Percentiles rank a stretch among this genome's conserved stretches.
phyloP scores from a whole-genome alignment of 78 protist genomes.

The Neovahlkampfia damariscottae region DNA sequence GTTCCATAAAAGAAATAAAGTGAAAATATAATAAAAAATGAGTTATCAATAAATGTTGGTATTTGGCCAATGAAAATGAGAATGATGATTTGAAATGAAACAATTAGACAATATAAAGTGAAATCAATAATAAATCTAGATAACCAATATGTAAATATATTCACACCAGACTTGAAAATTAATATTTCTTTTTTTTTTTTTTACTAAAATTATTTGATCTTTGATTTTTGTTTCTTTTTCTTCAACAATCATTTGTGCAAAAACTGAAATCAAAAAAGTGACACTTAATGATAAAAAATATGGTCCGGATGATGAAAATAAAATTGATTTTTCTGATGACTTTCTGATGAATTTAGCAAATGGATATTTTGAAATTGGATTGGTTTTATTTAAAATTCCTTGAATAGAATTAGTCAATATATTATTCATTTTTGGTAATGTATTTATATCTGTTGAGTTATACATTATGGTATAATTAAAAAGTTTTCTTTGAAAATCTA shows the following conservation, averaged over 20 bases:
- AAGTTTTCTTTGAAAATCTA: too few relatives aligned
- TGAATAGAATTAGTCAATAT: background rate
- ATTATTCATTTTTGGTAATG: background rate
- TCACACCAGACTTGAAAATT: background rate
- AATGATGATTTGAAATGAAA: background rate
- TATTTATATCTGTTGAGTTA: background rate
- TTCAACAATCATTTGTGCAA: background rate
- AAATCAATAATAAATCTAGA: background rate
- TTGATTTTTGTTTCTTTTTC: background rate
- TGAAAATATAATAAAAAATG: slow-evolving; percentile 2
- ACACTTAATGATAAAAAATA: background rate
- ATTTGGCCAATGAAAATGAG: background rate
- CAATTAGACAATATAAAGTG: background rate
- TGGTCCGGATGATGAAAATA: background rate
- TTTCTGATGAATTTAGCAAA: background rate
- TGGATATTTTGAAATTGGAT: background rate
- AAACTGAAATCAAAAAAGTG: background rate
- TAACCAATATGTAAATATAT: background rate
- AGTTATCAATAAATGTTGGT: background rate
- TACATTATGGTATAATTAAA: background rate
- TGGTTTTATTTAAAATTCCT: background rate
- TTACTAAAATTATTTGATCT: background rate
- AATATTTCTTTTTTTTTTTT: background rate
- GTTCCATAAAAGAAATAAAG: slow-evolving; percentile 8
- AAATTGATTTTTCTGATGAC: background rate